Base-by-base conservation (phyloP, 345 rosid genomes). In the Salix brachista region DNA sequence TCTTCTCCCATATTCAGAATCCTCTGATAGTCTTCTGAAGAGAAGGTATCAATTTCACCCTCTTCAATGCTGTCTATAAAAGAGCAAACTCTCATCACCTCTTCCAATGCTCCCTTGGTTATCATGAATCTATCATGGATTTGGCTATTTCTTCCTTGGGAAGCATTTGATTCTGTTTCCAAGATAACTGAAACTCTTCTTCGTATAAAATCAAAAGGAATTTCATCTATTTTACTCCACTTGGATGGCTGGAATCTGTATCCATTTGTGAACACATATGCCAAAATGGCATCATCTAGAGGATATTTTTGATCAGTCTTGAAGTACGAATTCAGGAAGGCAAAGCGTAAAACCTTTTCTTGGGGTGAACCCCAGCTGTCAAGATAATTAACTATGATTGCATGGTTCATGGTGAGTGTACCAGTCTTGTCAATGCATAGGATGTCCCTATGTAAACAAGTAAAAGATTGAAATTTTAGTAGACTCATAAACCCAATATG, bases 381-480 rank as follows among this genome's bases (percentile, higher is more conserved):
- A 2, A 88, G 87, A 83, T 91, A 88, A 84, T 78, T 83, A 41
- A 87, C 84, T 84, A 88, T 77, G 62, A 91, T 82, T 65, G 89
- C 89, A 28, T 67, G 87, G 85, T 91, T 78, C 95, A 89, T 89
- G 81, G 95, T 91, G 12, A 91, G 90, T 9, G 92, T 91, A 46
- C 95, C 92, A 8, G 95, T 91, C 75, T 91, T 91, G 82, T 91
- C 95, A n/a, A 91, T 88, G 81, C 95, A 91, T 48, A 91, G 80
- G 67, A 85, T 87, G 64, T 91, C 90, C 95, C 92, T 91, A 78
- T 36, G 65, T 42, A 69, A 71, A 46, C 32, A 18, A 17, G 8
- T 52, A 39, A 21, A 50, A 41, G 65, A 65, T 28, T 7, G 23
- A 26, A 4, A 75, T 41, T 41, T 41, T 16, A 2, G 4, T 17